These are phyloP conservation scores for Xylaria sp. DNA, from an alignment of 2,329 filamentous ascomycete genomes.

Conservation along the genomic window DNA sequence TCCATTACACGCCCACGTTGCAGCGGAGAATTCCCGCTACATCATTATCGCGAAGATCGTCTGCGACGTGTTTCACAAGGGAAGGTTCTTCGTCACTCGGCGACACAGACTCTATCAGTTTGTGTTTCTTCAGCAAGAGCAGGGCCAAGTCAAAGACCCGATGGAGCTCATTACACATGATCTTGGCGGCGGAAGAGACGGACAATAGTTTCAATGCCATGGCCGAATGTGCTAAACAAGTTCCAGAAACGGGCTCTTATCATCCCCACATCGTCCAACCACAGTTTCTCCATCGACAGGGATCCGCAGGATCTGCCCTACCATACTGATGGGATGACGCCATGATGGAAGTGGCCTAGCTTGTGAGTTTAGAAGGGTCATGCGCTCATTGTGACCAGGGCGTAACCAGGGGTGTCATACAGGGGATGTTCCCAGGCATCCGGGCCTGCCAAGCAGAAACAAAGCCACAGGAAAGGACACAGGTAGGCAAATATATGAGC, in stretches of 20 bases:
- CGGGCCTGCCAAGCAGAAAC: slow-evolving; percentile 32
- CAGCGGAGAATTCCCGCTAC: slow-evolving; percentile 15
- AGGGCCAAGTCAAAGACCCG: slow-evolving; percentile 26
- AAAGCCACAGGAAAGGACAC: slow-evolving; percentile 15
- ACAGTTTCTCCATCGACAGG: slow-evolving; percentile 36
- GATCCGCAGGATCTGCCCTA: slow-evolving; percentile 45
- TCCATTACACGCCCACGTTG: slow-evolving; percentile 14
- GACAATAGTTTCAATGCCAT: slow-evolving; percentile 34
- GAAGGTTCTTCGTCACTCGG: slow-evolving; percentile 14
- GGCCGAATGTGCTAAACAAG: slow-evolving; percentile 25
- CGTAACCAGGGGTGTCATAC: background rate
- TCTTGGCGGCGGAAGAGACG: slow-evolving; percentile 38
- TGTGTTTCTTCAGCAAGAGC: background rate
- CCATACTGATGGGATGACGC: slow-evolving; percentile 46
- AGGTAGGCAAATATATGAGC: slow-evolving; percentile 4
- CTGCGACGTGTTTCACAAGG: slow-evolving; percentile 29
- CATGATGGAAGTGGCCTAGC: slow-evolving; percentile 38
- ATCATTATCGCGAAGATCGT: slow-evolving; percentile 27
- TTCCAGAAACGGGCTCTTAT: slow-evolving; percentile 37
- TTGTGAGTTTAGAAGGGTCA: slow-evolving; percentile 36
- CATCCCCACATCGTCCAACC: slow-evolving; percentile 43
- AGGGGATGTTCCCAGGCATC: slow-evolving; percentile 30
- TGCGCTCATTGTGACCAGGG: slow-evolving; percentile 34
- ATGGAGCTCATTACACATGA: slow-evolving; percentile 36
- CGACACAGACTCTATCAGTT: slow-evolving; percentile 6